Evolutionary conservation across 1,284 basidiomycete species (phyloP).

Genomic region (Fistulina hepatica): DNA sequence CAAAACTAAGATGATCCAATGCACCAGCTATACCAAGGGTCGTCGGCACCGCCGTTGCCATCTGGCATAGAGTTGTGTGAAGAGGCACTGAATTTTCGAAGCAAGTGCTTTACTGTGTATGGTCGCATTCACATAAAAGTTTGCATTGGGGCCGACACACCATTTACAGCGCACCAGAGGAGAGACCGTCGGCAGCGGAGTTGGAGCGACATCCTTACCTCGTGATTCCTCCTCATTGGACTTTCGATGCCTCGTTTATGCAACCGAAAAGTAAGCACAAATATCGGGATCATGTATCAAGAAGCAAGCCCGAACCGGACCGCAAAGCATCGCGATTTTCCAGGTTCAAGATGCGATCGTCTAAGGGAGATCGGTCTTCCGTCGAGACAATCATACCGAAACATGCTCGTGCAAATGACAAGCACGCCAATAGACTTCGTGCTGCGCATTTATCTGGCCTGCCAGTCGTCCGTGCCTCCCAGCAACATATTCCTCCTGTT

Average conservation of each 20-base stretch:
- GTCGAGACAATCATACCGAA: too few species aligned
- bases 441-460: too few species aligned
- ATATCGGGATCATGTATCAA: too few species aligned
- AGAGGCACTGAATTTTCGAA: slow-evolving; percentile 68
- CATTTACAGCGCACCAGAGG: slow-evolving; percentile 53
- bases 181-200: slow-evolving; percentile 69
- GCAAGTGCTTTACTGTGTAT: slow-evolving; percentile 74
- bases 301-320: too few species aligned
- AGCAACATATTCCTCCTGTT: too few species aligned
- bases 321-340: too few species aligned
- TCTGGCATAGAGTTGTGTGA: slow-evolving; percentile 56
- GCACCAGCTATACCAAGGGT: slow-evolving; percentile 56
- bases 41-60: slow-evolving; percentile 77
- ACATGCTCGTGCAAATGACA: too few species aligned
- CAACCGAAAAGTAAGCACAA: neutral
- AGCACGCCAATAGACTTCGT: too few species aligned
- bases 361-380: too few species aligned
- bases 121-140: slow-evolving; percentile 19
- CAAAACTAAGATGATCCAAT: neutral
- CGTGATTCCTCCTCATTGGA: slow-evolving; percentile 53
- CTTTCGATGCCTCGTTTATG: slow-evolving; percentile 34
- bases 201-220: slow-evolving; percentile 76
- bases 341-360: too few species aligned
- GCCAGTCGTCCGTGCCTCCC: too few species aligned
- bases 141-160: too few species aligned